Evolutionary conservation across 352 stramenopile species (phyloP).

Genomic region (Achlya hypogyna): DNA sequence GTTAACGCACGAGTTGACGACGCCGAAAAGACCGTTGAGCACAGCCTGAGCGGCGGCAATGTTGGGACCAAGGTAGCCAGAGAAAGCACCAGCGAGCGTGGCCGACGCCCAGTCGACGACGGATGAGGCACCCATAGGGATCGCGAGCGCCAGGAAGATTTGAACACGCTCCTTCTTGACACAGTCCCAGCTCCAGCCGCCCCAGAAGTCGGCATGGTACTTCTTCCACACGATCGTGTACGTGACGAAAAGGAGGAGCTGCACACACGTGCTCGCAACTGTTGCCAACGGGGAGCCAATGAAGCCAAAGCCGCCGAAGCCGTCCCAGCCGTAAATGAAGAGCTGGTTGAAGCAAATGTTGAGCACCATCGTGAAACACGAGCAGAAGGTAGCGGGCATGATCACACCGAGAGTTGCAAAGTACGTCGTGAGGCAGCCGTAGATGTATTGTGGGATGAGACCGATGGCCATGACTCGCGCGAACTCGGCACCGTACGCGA

Average conservation of each 20-base stretch:
- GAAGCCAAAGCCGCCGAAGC: conserved; percentile 29
- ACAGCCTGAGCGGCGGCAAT: conserved; percentile 39
- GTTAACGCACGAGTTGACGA: conserved; percentile 37
- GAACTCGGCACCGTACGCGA: conserved; percentile 32
- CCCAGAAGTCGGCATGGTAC: conserved; percentile 43
- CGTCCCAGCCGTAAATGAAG: conserved; percentile 34
- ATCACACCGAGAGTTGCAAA: conserved; percentile 37
- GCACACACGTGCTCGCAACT: conserved; percentile 35
- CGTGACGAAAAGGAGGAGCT: conserved; percentile 33
- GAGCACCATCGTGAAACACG: conserved; percentile 30
- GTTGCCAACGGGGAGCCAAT: conserved; percentile 40
- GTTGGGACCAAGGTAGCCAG: conserved; percentile 36
- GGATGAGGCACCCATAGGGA: conserved; percentile 40
- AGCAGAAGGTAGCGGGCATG: conserved; percentile 35
- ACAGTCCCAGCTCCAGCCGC: conserved; percentile 33
- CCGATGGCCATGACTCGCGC: conserved; percentile 30
- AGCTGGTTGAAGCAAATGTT: conserved; percentile 38
- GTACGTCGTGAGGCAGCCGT: conserved; percentile 33
- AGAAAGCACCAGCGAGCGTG: conserved; percentile 35
- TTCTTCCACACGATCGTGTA: conserved; percentile 43
- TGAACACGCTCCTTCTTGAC: conserved; percentile 33
- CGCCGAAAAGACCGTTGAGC: conserved; percentile 35
- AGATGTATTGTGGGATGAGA: conserved; percentile 38
- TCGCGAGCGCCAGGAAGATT: conserved; percentile 39
- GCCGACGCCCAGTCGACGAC: conserved; percentile 41